Evolutionary conservation across 2,329 filamentous ascomycete species (phyloP).

Genomic region (Orbilia blumenaviensis): DNA sequence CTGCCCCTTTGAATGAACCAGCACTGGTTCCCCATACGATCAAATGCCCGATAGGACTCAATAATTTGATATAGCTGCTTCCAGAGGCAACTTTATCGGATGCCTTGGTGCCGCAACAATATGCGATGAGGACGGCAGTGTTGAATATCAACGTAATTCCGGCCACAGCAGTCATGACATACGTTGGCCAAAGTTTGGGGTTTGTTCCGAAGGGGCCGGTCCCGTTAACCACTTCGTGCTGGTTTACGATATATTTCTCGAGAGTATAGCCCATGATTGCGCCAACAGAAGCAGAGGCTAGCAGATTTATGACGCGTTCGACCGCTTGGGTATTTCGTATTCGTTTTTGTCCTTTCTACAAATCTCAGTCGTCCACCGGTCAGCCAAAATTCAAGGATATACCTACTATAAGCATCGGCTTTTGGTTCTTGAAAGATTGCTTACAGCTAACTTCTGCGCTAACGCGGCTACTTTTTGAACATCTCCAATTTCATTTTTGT

Average conservation of each 20-base stretch:
- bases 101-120: conserved; percentile 41
- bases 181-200: conserved; percentile 51
- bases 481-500: conserved; percentile 29
- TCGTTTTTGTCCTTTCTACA: conserved; percentile 40
- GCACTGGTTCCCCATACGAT: conserved; percentile 37
- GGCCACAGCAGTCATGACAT: conserved; percentile 33
- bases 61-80: conserved; percentile 31
- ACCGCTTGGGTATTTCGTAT: conserved; percentile 7
- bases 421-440: no score
- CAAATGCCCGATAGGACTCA: conserved; percentile 44
- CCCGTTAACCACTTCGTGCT: conserved; percentile 43
- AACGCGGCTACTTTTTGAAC: conserved; percentile 22
- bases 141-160: conserved; percentile 32
- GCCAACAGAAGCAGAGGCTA: conserved; percentile 18
- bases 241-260: conserved; percentile 26
- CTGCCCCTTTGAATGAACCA: conserved; percentile 24
- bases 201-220: conserved; percentile 43
- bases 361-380: no score
- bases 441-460: conserved; percentile 21
- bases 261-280: conserved; percentile 49
- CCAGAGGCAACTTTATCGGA: conserved; percentile 36
- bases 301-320: conserved; percentile 42
- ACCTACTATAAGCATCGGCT: no score
- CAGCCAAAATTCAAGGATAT: no score
- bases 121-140: conserved; percentile 19